Evolutionary conservation across 176 grass and related monocot species (phyloP), one percentile per base, ranked within the genome.

Genomic region (Melocanna baccifera): DNA sequence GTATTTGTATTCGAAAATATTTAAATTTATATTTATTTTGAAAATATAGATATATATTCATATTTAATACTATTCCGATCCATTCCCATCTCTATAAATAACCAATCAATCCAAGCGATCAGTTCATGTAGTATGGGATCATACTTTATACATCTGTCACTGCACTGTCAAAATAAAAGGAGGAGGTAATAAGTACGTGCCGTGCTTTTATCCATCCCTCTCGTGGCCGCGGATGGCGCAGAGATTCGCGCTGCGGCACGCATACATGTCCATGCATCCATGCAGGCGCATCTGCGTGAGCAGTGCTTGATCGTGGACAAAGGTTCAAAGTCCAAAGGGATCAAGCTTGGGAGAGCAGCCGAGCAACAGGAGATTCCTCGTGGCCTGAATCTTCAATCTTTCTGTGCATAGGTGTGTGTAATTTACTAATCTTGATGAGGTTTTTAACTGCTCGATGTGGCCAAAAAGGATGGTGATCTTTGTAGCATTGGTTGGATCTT

Each of bases 161-260:
- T 36, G 34, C 34, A 36, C 34, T 36, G 34, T 36, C 34, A 36
- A 36, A 36, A 36, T 36, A 36, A 36, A 36, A 36, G 4, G 34
- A 36, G 19, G 7, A 20, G 47, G 16, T 16, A 16, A 0, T 50
- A 14, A 22, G 6, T 19, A 52, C 22, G 0, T 3, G n/a, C 59
- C 4, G 26, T 29, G 25, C 59, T 12, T 30, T 0, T 26, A 23
- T 59, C 23, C 5, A 9, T 7, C 57, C 8, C 53, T n/a, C 56
- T 29, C 26, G 26, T 29, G 59, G 59, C 71, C 83, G 73, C 55
- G 55, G 75, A 79, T 86, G 15, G 48, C 75, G 81, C 74, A 72
- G 66, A 62, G 86, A 88, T 88, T 88, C 23, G 64, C 81, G 87
- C 75, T 79, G 87, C 87, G 71, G 71, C 34, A 62, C 79, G 41